Evolutionary conservation across 805 yeast species (phyloP), one percentile per base, ranked within the genome.

Genomic region (Saccharomycopsis sp.): DNA sequence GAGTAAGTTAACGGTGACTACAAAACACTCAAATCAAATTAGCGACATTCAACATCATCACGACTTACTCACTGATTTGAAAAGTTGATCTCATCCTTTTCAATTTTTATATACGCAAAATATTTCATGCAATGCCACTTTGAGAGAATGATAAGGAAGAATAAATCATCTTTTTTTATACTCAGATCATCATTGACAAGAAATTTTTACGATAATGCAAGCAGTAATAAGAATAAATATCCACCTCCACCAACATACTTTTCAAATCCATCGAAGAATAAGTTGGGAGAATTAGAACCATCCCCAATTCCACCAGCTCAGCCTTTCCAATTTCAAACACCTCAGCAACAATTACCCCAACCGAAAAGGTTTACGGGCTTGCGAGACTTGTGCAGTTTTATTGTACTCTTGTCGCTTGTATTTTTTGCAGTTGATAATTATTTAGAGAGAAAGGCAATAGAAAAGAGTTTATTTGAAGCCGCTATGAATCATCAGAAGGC

Each of bases 391-490:
- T 61, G 71, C 0, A 51, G 70, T 2, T 57, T 72, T 19, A 32
- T 74, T 1, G 70, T 75, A 1, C 65, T 73, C 54, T 48, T 65
- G 4, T 61, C 71, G 6, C 53, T 75, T 40, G 60, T 72, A 1
- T 75, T 70, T 53, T 59, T 76, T 41, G 77, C 81, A 1, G 47
- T 75, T 6, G 81, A 76, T 51, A 74, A 71, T 53, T 75, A 75
- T 54, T 55, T 62, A 11, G 60, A 61, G 8, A 59, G 78, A 22
- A 53, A 66, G 13, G 59, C 56, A 38, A 53, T 72, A n/a, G 65
- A 63, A 34, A 51, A 56, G 19, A 58, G 57, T 38, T 41, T 57
- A 2, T 54, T 56, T 45, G 62, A 60, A n/a, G 55, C 54, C 17
- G 45, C 74, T 56, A 41, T 60, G 40, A 51, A 58, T 22, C 59